phyloP scores from a whole-genome alignment of 306 rosid genomes.

The Castanospermum australe region DNA sequence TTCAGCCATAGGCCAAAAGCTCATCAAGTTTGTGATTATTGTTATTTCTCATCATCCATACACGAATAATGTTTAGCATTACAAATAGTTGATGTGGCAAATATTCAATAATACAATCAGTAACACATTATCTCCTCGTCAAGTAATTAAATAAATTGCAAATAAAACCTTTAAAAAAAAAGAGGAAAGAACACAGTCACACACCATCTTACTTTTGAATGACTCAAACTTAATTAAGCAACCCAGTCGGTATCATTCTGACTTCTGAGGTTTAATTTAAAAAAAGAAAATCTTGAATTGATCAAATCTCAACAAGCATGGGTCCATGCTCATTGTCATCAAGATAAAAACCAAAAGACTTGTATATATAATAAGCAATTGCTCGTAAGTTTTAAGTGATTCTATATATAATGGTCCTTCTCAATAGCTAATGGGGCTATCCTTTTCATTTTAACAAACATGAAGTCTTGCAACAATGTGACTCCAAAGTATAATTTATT shows the following conservation, averaged over 20 bases:
- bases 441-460: constrained; percentile 30
- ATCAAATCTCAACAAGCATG: not conserved
- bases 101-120: too few relatives aligned
- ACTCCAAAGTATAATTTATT: constrained; percentile 27
- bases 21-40: too few relatives aligned
- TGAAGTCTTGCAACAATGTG: constrained; percentile 33
- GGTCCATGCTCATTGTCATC: not conserved
- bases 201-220: constrained; percentile 9
- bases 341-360: constrained; percentile 6
- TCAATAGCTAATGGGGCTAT: not conserved
- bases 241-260: not conserved
- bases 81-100: too few relatives aligned
- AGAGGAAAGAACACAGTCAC: not conserved
- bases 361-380: not conserved
- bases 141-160: not conserved
- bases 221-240: constrained; percentile 4
- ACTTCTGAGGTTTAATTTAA: not conserved
- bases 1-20: too few relatives aligned
- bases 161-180: not conserved
- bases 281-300: not conserved
- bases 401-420: not conserved
- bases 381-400: not conserved
- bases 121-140: not conserved
- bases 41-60: too few relatives aligned
- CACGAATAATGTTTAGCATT: too few relatives aligned